Conservation (phyloP, 257 asterid genomes). For the Nicotiana noctiflora region DNA sequence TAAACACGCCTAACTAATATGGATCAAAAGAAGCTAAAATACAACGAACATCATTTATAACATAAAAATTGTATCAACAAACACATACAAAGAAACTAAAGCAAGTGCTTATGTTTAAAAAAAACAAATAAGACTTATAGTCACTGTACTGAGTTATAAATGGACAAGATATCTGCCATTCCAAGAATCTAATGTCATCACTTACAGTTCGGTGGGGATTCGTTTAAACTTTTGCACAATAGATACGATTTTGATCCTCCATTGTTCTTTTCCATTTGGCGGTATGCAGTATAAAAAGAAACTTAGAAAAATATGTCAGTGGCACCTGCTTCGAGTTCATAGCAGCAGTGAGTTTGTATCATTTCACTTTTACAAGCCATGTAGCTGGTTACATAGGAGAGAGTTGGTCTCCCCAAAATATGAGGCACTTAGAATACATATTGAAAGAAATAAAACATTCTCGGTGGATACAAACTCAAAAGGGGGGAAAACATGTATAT, state of each 20-base stretch:
- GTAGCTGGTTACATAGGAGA: neutral
- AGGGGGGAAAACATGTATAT: neutral
- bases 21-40: too few relatives aligned
- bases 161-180: neutral
- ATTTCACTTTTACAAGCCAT: neutral
- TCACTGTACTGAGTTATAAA: neutral
- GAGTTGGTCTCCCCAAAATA: neutral
- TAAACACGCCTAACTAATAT: too few relatives aligned
- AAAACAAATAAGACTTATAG: too few relatives aligned
- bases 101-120: too few relatives aligned
- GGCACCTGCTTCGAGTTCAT: neutral
- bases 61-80: too few relatives aligned
- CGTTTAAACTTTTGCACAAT: neutral
- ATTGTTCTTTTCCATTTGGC: neutral
- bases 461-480: neutral
- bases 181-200: neutral
- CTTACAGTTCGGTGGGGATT: neutral
- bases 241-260: neutral
- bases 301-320: neutral
- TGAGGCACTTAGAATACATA: neutral
- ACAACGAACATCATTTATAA: too few relatives aligned
- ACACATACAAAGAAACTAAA: too few relatives aligned
- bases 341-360: neutral
- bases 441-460: neutral
- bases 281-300: neutral